Percentiles rank a stretch among this genome's conserved stretches.
phyloP scores from a whole-genome alignment of 768 basidiomycete species.

The Rhodotorula diobovata region DNA sequence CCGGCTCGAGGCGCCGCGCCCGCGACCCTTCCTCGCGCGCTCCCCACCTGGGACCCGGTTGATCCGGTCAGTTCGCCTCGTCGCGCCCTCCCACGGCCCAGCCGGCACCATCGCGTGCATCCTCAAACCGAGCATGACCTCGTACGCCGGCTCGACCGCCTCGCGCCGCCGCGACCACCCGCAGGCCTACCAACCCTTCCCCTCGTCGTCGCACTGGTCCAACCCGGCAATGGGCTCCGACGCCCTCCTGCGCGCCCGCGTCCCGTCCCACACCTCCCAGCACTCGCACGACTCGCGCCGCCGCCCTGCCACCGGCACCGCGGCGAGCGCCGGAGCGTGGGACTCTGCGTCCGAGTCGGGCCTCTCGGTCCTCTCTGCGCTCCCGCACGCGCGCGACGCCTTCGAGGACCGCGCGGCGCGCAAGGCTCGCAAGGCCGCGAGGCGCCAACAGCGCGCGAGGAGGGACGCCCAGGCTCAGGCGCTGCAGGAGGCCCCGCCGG shows the following conservation, averaged over 20 bases:
- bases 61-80: too few relatives aligned
- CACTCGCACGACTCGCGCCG: neutral
- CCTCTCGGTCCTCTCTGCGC: constrained; percentile 6
- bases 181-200: constrained; percentile 4
- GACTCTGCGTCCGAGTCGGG: constrained; percentile 12
- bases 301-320: neutral
- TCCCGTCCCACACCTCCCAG: neutral
- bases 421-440: neutral
- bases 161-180: neutral
- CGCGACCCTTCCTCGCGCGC: too few relatives aligned
- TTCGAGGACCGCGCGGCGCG: neutral
- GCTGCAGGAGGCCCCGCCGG: neutral
- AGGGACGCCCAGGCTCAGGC: neutral
- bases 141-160: neutral
- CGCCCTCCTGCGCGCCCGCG: constrained; percentile 7
- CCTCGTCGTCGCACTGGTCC: neutral
- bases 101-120: too few relatives aligned
- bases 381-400: neutral
- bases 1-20: too few relatives aligned
- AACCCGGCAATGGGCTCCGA: neutral
- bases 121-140: too few relatives aligned
- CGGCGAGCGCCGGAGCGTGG: neutral
- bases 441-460: neutral
- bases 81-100: too few relatives aligned
- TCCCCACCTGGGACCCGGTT: too few relatives aligned